Evolutionary conservation across 768 basidiomycete genomes (phyloP), one percentile per base, ranked within the genome.

Genomic region (Pleurotus sapidus): DNA sequence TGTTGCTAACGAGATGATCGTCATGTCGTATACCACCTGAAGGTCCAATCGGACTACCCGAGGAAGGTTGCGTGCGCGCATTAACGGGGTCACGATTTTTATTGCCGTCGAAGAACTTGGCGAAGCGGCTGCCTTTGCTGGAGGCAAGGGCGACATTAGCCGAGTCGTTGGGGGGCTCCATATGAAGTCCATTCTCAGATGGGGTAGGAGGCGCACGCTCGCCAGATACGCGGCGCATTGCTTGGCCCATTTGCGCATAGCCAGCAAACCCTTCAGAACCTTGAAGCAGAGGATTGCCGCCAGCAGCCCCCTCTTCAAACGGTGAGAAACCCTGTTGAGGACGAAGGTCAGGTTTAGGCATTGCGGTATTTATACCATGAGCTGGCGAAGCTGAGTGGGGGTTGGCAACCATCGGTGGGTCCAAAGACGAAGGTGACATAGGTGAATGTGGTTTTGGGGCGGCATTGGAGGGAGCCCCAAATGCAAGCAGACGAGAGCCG

Each of bases 21-120:
- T 87, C 84, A 46, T 74, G 76, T 60, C 82, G 77, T 45, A 72
- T 75, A 53, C 67, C 70, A n/a, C 81, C 17, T 11, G 14, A 20
- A 17, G 42, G 39, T 34, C 37, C 24, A 5, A 17, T 11, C 17
- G 24, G 49, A n/a, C 12, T 30, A 11, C 51, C 39, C 1, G 18
- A 9, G n/a, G 51, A 39, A 42, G 51, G 34, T 38, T 40, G 51
- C 18, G 51, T 37, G 18, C 51, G 51, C 15, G 51, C 51, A 59
- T 37, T 59, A 61, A 60, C 56, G 61, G 70, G 43, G 23, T 5
- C 63, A 64, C 12, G 86, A 84, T 60, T 78, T 79, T 23, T 73
- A 68, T 89, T 91, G n/a, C 80, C 80, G 62, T 93, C 91, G 61
- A 93, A 93, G 70, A 92, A 91, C 67, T 92, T 93, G 30, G 90